phyloP scores from a whole-genome alignment of 2,329 filamentous ascomycete species.

The Colletotrichum noveboracense region DNA sequence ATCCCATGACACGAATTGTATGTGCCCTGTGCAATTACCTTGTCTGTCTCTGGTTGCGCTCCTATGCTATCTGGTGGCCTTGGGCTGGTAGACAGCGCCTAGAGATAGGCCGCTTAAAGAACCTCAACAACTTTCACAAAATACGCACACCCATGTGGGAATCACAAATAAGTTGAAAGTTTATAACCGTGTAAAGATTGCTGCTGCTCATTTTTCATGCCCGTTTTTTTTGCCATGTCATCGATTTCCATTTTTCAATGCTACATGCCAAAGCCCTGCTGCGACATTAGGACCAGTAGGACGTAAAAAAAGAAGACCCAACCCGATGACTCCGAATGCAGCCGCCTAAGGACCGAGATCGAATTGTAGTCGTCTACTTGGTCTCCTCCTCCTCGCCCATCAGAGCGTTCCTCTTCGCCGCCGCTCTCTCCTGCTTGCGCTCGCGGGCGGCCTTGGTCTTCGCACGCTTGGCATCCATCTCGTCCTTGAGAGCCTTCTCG shows the following conservation, averaged over 20 bases:
- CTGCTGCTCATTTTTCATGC: constrained; percentile 25
- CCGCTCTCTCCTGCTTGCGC: constrained; percentile 92
- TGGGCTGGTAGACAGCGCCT: not conserved
- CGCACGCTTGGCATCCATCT: constrained; percentile 99
- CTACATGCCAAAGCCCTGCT: constrained; percentile 62
- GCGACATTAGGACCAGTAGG: constrained; percentile 53
- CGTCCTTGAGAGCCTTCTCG: constrained; percentile 95
- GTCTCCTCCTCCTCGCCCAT: constrained; percentile 72
- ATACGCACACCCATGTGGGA: not conserved
- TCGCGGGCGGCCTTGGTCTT: constrained; percentile 99
- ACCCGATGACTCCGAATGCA: constrained; percentile 67
- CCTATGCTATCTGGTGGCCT: not conserved
- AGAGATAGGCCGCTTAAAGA: not conserved
- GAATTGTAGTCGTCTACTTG: constrained; percentile 49
- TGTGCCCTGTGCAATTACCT: not conserved
- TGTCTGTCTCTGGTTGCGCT: not conserved
- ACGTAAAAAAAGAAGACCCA: constrained; percentile 54
- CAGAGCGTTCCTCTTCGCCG: constrained; percentile 89
- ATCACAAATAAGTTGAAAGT: not conserved
- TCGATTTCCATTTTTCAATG: constrained; percentile 59
- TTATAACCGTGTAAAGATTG: constrained; percentile 18
- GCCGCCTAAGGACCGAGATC: constrained; percentile 55
- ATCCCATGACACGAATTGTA: not conserved
- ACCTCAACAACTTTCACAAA: too few species aligned
- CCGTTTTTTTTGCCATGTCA: constrained; percentile 23